Evolutionary conservation across 75 land plant species (phyloP).

Genomic region (Sequoiadendron giganteum): DNA sequence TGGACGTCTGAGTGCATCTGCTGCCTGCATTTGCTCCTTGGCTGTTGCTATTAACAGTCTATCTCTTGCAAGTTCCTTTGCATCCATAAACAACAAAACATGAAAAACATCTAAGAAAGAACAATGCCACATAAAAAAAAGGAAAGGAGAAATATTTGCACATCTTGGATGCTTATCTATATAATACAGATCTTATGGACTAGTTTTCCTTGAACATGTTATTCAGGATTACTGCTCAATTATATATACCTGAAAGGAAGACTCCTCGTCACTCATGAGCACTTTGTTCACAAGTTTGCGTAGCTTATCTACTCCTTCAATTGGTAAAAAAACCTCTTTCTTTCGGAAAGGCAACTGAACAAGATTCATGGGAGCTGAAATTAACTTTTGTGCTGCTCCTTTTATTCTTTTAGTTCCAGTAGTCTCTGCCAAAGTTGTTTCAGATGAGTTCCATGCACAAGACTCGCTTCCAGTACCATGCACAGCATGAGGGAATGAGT

Average conservation of each 20-base stretch:
- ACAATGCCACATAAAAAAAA: neutral
- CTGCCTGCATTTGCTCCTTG: slow-evolving; percentile 32
- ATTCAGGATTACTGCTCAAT: neutral
- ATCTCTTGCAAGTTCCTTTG: slow-evolving; percentile 67
- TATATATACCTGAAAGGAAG: slow-evolving; percentile 54
- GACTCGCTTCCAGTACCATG: slow-evolving; percentile 27
- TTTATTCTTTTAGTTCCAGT: slow-evolving; percentile 21
- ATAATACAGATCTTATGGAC: neutral
- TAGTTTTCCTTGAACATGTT: neutral
- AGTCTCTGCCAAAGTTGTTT: neutral
- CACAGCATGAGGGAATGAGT: slow-evolving; percentile 73
- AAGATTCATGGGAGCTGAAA: slow-evolving; percentile 59
- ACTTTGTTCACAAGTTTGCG: slow-evolving; percentile 64
- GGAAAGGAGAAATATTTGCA: neutral
- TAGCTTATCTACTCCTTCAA: slow-evolving; percentile 71
- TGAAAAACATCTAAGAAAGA: neutral
- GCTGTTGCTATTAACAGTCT: slow-evolving; percentile 51
- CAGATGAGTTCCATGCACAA: slow-evolving; percentile 10
- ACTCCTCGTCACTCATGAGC: slow-evolving; percentile 66
- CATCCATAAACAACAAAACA: slow-evolving; percentile 6
- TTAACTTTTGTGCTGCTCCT: slow-evolving; percentile 41
- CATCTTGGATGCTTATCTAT: neutral
- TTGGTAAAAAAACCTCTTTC: slow-evolving; percentile 54
- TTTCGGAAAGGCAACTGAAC: slow-evolving; percentile 70
- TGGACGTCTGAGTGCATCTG: slow-evolving; percentile 20